Evolutionary conservation across 2,329 filamentous ascomycete genomes (phyloP).

Genomic region (Ophiostoma angusticollis): DNA sequence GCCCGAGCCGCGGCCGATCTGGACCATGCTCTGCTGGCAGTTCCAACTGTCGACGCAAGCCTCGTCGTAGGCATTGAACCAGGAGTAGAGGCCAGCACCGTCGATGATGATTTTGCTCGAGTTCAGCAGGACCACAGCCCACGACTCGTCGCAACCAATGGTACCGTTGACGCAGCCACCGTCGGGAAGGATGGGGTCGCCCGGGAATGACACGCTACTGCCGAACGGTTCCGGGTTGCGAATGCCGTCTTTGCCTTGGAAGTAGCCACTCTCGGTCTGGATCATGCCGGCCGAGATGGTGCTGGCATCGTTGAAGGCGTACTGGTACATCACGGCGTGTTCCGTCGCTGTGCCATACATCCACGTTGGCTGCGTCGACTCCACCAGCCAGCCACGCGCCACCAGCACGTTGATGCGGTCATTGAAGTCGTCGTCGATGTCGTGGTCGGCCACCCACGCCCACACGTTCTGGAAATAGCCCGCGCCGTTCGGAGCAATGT

Average conservation of each 20-base stretch:
- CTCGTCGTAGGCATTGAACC: constrained; percentile 52
- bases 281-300: constrained; percentile 52
- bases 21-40: constrained; percentile 34
- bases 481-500: constrained; percentile 29
- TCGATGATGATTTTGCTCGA: constrained; percentile 44
- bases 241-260: no score
- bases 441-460: constrained; percentile 56
- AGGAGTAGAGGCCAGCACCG: constrained; percentile 54
- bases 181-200: constrained; percentile 29
- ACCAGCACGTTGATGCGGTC: constrained; percentile 6
- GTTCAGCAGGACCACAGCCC: constrained; percentile 50
- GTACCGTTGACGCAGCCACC: constrained; percentile 23
- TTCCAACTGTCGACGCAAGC: constrained; percentile 30
- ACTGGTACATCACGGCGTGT: constrained; percentile 56
- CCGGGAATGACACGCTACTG: constrained; percentile 41
- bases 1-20: constrained; percentile 17
- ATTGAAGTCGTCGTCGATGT: constrained; percentile 21
- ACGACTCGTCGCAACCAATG: constrained; percentile 46
- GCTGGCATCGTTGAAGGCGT: constrained; percentile 47
- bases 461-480: constrained; percentile 40
- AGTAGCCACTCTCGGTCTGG: constrained; percentile 62
- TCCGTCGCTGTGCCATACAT: constrained; percentile 52
- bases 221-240: constrained; percentile 49
- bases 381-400: constrained; percentile 1
- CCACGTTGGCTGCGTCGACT: constrained; percentile 34